These are phyloP conservation scores for Lepiota brunneoincarnata DNA, from an alignment of 768 basidiomycete genomes.

Conservation along the genomic window DNA sequence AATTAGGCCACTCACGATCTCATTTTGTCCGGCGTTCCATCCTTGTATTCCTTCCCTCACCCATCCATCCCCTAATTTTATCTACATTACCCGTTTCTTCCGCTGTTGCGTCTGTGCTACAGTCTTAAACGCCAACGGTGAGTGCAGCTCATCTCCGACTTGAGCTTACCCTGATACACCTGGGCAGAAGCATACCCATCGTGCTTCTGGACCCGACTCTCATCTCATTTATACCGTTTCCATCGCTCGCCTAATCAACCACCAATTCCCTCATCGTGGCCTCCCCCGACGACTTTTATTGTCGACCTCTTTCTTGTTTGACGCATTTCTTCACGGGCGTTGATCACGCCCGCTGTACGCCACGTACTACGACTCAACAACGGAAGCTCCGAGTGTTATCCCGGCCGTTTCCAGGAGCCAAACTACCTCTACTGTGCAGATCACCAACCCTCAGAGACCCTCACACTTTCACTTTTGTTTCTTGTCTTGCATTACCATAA, in stretches of 20 bases:
- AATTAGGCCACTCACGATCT: no score
- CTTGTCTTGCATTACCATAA: neutral
- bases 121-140: neutral
- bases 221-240: no score
- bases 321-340: no score
- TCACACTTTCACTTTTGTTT: neutral
- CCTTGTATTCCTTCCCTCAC: no score
- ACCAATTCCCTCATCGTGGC: neutral
- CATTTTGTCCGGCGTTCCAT: no score
- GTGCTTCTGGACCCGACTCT: constrained; percentile 4
- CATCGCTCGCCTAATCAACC: constrained; percentile 1
- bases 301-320: no score
- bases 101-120: neutral
- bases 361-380: neutral
- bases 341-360: neutral
- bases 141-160: neutral
- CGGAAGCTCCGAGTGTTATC: neutral
- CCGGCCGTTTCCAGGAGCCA: neutral
- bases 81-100: neutral
- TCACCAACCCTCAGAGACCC: neutral
- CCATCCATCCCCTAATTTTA: no score
- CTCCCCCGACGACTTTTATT: no score
- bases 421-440: neutral
- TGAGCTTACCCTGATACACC: neutral
- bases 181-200: neutral